Conservation (phyloP, 768 basidiomycete genomes). For the Mycena latifolia region DNA sequence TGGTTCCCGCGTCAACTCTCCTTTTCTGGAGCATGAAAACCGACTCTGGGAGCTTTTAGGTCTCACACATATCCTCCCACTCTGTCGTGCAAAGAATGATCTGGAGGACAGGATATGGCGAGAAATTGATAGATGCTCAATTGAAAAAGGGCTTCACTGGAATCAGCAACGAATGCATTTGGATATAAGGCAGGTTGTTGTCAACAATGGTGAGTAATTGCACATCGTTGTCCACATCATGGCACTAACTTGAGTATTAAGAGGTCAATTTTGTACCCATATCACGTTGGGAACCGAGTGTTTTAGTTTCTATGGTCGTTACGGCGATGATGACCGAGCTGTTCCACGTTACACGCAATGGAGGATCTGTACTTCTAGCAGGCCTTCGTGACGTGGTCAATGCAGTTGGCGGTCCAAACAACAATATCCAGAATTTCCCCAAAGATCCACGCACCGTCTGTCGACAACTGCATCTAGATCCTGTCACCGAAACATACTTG, state of each 20-base stretch:
- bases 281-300: constrained; percentile 9
- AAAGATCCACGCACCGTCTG: constrained; percentile 34
- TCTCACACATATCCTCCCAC: constrained; percentile 3
- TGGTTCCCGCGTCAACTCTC: not conserved
- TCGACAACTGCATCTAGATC: constrained; percentile 38
- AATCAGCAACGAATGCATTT: constrained; percentile 4
- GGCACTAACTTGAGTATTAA: not conserved
- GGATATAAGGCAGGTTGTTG: not conserved
- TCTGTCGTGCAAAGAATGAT: not conserved
- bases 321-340: constrained; percentile 39
- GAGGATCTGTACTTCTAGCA: constrained; percentile 38
- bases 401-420: not conserved
- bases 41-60: constrained; percentile 10
- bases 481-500: constrained; percentile 36
- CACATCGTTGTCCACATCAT: too few species aligned
- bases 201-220: constrained; percentile 8
- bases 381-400: constrained; percentile 30
- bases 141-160: constrained; percentile 17
- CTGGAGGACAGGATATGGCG: not conserved
- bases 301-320: constrained; percentile 25
- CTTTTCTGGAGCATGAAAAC: constrained; percentile 13
- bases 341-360: constrained; percentile 37
- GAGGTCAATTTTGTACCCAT: constrained; percentile 10
- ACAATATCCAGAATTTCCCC: constrained; percentile 27
- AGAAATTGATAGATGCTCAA: not conserved